Percentiles rank a stretch among this genome's conserved stretches.
phyloP scores from a whole-genome alignment of 768 basidiomycete genomes.

The Trichaptum fuscoviolaceum region DNA sequence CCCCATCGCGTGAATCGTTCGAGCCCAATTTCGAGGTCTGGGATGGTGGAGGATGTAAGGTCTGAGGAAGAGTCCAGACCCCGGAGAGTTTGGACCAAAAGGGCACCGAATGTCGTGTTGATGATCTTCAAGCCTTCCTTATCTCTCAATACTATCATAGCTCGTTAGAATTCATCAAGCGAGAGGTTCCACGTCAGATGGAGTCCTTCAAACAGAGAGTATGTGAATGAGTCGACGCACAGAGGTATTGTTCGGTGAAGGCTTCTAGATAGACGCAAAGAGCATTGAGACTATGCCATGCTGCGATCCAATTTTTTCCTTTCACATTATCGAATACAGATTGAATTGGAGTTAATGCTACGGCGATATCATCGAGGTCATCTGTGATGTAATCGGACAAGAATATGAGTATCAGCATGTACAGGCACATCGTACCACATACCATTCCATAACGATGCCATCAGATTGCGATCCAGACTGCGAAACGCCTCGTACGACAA shows the following conservation, averaged over 20 bases:
- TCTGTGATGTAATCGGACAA: too few relatives aligned
- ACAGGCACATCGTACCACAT: background rate
- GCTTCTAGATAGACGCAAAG: background rate
- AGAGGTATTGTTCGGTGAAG: background rate
- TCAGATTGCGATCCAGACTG: background rate
- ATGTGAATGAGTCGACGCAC: background rate
- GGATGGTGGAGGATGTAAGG: background rate
- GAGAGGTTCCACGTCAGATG: background rate
- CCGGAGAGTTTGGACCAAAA: background rate
- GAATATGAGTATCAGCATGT: too few relatives aligned
- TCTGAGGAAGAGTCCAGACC: background rate
- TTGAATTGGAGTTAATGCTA: background rate
- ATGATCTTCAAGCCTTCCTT: background rate
- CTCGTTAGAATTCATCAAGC: background rate
- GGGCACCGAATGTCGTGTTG: background rate
- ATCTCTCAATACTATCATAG: background rate
- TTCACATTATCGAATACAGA: background rate
- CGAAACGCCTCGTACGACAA: background rate
- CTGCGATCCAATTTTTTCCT: background rate
- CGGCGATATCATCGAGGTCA: background rate
- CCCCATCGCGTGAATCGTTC: background rate
- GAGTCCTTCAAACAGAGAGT: background rate
- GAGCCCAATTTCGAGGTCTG: background rate
- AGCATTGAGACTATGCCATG: background rate
- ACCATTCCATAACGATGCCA: background rate